Base-by-base conservation (phyloP, 352 stramenopile species). In the Pythium grandisporangium region DNA sequence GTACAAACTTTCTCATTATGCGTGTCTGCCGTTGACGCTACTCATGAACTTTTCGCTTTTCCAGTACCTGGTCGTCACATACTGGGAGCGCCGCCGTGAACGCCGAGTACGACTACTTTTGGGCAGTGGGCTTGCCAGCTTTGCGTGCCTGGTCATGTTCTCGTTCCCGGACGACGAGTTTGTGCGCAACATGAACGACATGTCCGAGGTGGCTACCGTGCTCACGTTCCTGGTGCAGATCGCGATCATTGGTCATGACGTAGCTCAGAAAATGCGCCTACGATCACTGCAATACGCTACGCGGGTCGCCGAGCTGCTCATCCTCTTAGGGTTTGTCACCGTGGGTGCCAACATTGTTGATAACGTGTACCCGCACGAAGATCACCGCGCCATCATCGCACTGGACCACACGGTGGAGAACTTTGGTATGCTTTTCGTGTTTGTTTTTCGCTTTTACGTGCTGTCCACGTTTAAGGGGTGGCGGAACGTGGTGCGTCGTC, bases 381-480 rank as follows among this genome's bases (percentile, higher is more conserved):
- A 37, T 17, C 13, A 17, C 1, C 30, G 23, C 13, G 29, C 29
- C 10, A 20, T 57, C 13, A 38, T 61, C n/a, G 26, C 45, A 4
- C 4, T 59, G 10, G 36, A 48, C 23, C 52, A 64, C 44, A 37
- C 48, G 29, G 41, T 58, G 4, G 55, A 76, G 42, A 52, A 55
- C 35, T 11, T 55, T 34, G 61, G 38, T 12, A 33, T 75, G 10
- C n/a, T 59, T 14, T 72, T 70, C 43, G 53, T 68, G 17, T 52
- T 69, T 23, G 26, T 55, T 24, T 76, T 76, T 27, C 61, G 61
- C 16, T 69, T 70, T 46, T 66, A 60, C 30, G 70, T 35, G 1
- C 26, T 58, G 24, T 42, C 20, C 44, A 49, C n/a, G n/a, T n/a
- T n/a, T n/a, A n/a, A n/a, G n/a, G n/a, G n/a, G n/a, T n/a, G n/a